Evolutionary conservation across 768 basidiomycete genomes (phyloP), one percentile per base, ranked within the genome.

Genomic region (Termitomyces sp.): DNA sequence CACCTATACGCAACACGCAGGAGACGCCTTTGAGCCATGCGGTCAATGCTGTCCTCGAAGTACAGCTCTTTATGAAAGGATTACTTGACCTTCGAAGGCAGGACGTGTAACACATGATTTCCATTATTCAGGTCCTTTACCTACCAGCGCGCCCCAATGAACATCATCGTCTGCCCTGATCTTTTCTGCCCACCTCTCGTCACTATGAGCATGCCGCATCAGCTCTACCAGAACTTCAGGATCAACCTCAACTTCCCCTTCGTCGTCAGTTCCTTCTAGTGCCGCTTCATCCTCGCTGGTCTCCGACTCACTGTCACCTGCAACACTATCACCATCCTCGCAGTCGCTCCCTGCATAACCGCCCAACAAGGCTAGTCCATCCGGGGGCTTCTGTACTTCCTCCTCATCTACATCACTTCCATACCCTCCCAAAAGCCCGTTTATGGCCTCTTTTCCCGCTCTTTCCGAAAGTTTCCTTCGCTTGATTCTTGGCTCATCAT

Each of bases 1-100:
- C 79, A 3, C 92, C 92, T 6, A 84, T 89, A 47, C 83, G 88
- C 16, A 91, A 89, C 59, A 88, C 86, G 0, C 89, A 87, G 68
- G 86, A 88, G 61, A 87, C 82, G 2, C 91, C 91, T 5, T 76
- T 93, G n/a, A 82, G 79, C 57, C 77, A 79, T 16, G 79, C 84
- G 9, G 84, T 90, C 33, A 86, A 91, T 18, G 87, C 87, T 2
- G 86, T 93, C 0, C 80, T 93, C 0, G 88, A 93, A 61, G 85
- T 93, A 12, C 92, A 93, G 67, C 74, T 84, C 14, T 77, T 92
- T 48, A 92, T 94, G 89, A 93, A 92, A 64, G 91, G 91, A 9
- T 70, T 92, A 56, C 74, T 93, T 48, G 91, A 93, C 70, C 77
- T 93, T 58, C 80, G 87, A 60, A 79, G 89, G 64, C 85, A 88